Percentiles rank a stretch among this genome's conserved stretches.
phyloP scores from a whole-genome alignment of 306 rosid genomes.

The Cucumis cinereus region DNA sequence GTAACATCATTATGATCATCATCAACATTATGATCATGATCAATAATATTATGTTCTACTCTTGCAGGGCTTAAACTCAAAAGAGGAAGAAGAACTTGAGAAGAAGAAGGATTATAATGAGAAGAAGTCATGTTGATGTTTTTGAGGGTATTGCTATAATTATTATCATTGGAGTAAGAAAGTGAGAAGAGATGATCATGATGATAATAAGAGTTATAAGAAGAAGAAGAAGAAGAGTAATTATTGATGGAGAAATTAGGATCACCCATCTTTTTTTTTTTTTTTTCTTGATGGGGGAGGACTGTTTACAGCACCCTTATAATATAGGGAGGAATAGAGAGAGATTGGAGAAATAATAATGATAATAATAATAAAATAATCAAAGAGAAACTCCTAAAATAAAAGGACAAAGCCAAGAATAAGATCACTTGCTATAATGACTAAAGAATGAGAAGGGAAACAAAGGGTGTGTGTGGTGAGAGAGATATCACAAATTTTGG shows the following conservation, averaged over 20 bases:
- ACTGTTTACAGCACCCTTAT: not conserved
- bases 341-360: not conserved
- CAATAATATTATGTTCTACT: too few relatives aligned
- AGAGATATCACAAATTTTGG: constrained; percentile 28
- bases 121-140: not conserved
- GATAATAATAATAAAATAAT: not conserved
- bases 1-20: constrained; percentile 20
- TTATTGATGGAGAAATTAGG: not conserved
- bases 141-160: not conserved
- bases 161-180: not conserved
- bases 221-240: not conserved
- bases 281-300: not conserved
- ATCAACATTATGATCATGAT: not conserved
- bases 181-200: not conserved
- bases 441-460: constrained; percentile 5
- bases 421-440: not conserved
- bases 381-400: not conserved
- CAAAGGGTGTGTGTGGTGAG: not conserved
- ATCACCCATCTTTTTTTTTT: not conserved
- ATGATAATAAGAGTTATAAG: not conserved
- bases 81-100: constrained; percentile 5
- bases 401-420: not conserved
- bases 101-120: not conserved
- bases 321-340: not conserved
- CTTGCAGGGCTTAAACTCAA: not conserved